phyloP scores from a whole-genome alignment of 345 rosid species.

The Citrus hindsii region DNA sequence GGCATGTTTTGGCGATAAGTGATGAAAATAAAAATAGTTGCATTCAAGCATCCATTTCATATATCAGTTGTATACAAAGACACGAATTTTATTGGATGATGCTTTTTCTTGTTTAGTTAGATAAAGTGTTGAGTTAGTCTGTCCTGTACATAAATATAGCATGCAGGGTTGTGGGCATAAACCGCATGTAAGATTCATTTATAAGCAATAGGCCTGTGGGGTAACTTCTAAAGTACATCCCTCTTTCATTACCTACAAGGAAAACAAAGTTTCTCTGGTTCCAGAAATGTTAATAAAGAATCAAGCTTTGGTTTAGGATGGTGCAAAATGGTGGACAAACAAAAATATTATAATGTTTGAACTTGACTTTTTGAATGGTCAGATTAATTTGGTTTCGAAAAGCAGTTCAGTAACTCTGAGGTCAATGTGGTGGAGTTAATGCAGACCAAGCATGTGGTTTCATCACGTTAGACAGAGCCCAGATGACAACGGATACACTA shows the following conservation, averaged over 20 bases:
- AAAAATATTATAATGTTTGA: background rate
- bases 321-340: background rate
- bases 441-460: conserved; percentile 99
- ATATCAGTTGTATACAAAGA: background rate
- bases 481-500: conserved; percentile 61
- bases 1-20: background rate
- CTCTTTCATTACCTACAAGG: background rate
- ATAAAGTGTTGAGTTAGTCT: background rate
- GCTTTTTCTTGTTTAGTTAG: background rate
- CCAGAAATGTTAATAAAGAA: background rate
- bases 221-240: background rate
- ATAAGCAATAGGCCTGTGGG: background rate
- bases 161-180: background rate
- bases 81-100: background rate
- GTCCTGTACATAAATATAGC: no score
- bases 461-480: conserved; percentile 87
- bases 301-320: background rate
- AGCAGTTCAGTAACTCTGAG: conserved; percentile 4
- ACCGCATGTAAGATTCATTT: background rate
- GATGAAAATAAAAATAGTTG: no score
- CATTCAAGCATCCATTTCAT: background rate
- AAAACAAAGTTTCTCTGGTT: background rate
- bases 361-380: background rate
- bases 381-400: background rate
- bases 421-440: conserved; percentile 16